phyloP scores from a whole-genome alignment of 805 yeast species.

The Hanseniaspora occidentalis region DNA sequence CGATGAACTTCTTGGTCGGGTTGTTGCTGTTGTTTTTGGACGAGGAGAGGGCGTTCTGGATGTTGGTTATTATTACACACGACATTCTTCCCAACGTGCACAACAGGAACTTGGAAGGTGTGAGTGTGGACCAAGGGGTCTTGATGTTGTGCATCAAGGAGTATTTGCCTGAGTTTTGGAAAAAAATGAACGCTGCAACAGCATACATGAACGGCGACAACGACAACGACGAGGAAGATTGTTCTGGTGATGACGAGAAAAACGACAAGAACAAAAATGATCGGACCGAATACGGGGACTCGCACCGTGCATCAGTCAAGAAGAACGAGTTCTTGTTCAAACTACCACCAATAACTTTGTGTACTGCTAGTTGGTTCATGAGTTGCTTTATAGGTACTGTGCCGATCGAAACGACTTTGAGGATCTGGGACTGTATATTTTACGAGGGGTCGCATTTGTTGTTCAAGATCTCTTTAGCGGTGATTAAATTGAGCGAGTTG shows the following conservation, averaged over 20 bases:
- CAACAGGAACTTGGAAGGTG: slow-evolving; percentile 83
- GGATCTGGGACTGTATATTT: slow-evolving; percentile 93
- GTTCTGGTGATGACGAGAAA: slow-evolving; percentile 6
- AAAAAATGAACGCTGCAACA: slow-evolving; percentile 25
- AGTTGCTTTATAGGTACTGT: slow-evolving; percentile 83
- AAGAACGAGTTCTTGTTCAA: slow-evolving; percentile 45
- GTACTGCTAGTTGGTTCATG: slow-evolving; percentile 98
- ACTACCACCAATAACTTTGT: slow-evolving; percentile 81
- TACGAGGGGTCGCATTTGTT: slow-evolving; percentile 83
- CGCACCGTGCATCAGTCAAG: slow-evolving; percentile 15
- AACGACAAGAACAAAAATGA: too few species aligned
- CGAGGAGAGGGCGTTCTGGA: slow-evolving; percentile 90
- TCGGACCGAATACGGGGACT: too few species aligned
- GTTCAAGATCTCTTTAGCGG: slow-evolving; percentile 70
- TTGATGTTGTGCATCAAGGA: slow-evolving; percentile 77
- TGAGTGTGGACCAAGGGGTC: slow-evolving; percentile 90
- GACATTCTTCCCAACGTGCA: slow-evolving; percentile 83
- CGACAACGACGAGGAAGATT: too few species aligned
- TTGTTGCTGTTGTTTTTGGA: slow-evolving; percentile 70
- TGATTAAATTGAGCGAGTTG: slow-evolving; percentile 65
- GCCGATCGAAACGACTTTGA: slow-evolving; percentile 76
- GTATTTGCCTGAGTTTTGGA: slow-evolving; percentile 75
- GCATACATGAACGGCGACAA: slow-evolving; percentile 11
- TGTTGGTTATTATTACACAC: slow-evolving; percentile 84
- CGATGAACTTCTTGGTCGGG: slow-evolving; percentile 87